A percentile compares a stretch with the other conserved stretches of the same genome.
These are phyloP conservation scores for Mortierella sp. DNA, from an alignment of 371 early-diverging fungal genomes.

Conservation along the genomic window DNA sequence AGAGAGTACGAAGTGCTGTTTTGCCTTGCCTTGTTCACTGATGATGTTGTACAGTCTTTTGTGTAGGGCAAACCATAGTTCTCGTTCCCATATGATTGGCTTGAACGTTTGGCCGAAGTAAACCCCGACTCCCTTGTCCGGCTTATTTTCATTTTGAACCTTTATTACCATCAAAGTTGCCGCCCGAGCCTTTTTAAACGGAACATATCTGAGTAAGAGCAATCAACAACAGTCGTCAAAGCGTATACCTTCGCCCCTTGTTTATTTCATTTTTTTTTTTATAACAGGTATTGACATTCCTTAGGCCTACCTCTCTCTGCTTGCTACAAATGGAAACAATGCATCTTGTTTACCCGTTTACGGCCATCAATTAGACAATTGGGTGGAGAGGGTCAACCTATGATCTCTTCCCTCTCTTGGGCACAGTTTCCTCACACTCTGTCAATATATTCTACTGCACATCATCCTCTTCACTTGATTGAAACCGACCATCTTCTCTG, in stretches of 20 bases:
- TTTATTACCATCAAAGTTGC: neutral
- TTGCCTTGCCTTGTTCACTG: neutral
- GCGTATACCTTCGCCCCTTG: neutral
- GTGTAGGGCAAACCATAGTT: neutral
- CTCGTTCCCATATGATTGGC: neutral
- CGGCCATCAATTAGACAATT: too few species aligned
- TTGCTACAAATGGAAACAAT: too few species aligned
- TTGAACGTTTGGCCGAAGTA: constrained; percentile 2
- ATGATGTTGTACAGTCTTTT: neutral
- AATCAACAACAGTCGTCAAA: neutral
- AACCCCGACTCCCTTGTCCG: neutral
- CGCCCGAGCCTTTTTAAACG: neutral
- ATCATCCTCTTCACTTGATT: too few species aligned
- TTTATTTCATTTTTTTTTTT: neutral
- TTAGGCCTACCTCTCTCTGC: too few species aligned
- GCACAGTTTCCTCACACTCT: too few species aligned
- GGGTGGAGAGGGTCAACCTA: too few species aligned
- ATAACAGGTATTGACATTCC: too few species aligned
- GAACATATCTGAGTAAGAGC: constrained; percentile 2
- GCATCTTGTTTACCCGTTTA: too few species aligned
- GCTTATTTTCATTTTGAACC: neutral
- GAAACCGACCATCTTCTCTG: too few species aligned
- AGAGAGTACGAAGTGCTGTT: neutral
- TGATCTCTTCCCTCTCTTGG: too few species aligned
- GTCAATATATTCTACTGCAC: too few species aligned